A percentile compares a stretch with the other conserved stretches of the same genome.
These are phyloP conservation scores for Periglandula ipomoeae DNA, from an alignment of 2,329 filamentous ascomycete species.

Conservation along the genomic window DNA sequence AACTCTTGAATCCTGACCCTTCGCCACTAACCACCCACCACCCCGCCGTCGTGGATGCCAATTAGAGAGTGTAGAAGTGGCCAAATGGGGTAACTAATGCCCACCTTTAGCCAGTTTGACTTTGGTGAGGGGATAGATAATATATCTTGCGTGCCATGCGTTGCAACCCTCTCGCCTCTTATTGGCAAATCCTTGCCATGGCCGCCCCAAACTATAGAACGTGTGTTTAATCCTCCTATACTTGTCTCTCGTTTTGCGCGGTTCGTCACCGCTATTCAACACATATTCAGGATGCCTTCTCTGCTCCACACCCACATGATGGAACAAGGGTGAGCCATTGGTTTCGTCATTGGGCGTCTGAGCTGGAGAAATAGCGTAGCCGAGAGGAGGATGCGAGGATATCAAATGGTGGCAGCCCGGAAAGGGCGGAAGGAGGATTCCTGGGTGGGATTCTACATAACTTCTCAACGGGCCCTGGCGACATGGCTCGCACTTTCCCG, in stretches of 20 bases:
- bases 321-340: not conserved
- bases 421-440: not conserved
- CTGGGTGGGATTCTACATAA: not conserved
- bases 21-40: not conserved
- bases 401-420: not conserved
- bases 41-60: not conserved
- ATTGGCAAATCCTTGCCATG: not conserved
- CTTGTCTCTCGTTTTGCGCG: not conserved
- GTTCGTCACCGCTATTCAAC: not conserved
- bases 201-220: not conserved
- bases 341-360: not conserved
- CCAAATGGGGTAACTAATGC: not conserved
- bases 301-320: conserved; percentile 1
- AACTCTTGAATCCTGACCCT: not conserved
- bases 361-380: not conserved
- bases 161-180: not conserved
- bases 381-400: not conserved
- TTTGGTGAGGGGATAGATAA: too few relatives aligned
- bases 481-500: not conserved
- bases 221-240: not conserved
- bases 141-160: not conserved
- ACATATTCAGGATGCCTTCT: not conserved
- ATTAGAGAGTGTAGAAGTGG: not conserved
- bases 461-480: not conserved
- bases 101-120: not conserved